Base-by-base conservation (phyloP, 2,329 filamentous ascomycete genomes). In the Colletotrichum sp. region DNA sequence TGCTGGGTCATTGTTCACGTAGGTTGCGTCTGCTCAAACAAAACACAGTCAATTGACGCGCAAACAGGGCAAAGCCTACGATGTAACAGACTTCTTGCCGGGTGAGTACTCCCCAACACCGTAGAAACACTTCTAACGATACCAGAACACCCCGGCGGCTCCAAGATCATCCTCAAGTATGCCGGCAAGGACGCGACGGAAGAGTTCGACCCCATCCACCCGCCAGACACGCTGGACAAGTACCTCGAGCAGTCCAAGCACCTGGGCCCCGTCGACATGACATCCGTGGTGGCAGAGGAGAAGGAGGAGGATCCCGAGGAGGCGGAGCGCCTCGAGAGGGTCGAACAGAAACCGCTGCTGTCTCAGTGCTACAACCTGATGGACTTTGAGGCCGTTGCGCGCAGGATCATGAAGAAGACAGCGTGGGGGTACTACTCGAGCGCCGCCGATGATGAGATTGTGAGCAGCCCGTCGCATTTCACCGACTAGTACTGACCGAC, bases 401-500 rank as follows among this genome's bases (percentile, higher is more conserved):
- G 94, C 80, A 89, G 92, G 52, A 92, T 97, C 72, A 98, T 98
- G 96, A 98, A 98, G 91, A 97, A 94, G 88, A 94, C 93, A 2
- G 96, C 96, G 0, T 99, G 97, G 97, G 97, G 94, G 30, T 99
- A 99, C 87, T 99, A 99, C 85, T 98, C 95, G 1, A 97, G 94
- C 82, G 96, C 95, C 72, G 95, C 96, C 0, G 95, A 97, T 82
- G 95, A 97, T 81, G 95, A 96, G 85, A 96, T 96, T 85, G 94
- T 95, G 83, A 81, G 91, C 83, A 25, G 25, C 28, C n/a, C 15
- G n/a, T 30, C 64, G 22, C 4, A 4, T 9, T 22, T 27, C 39
- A 10, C 15, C 12, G 7, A 52, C 7, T 16, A 28, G 34, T 48
- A 76, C 80, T 82, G 67, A 83, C 76, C 9, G 78, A 1, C 79